Evolutionary conservation across 768 basidiomycete genomes (phyloP), one percentile per base, ranked within the genome.

Genomic region (Podaxis sp.): DNA sequence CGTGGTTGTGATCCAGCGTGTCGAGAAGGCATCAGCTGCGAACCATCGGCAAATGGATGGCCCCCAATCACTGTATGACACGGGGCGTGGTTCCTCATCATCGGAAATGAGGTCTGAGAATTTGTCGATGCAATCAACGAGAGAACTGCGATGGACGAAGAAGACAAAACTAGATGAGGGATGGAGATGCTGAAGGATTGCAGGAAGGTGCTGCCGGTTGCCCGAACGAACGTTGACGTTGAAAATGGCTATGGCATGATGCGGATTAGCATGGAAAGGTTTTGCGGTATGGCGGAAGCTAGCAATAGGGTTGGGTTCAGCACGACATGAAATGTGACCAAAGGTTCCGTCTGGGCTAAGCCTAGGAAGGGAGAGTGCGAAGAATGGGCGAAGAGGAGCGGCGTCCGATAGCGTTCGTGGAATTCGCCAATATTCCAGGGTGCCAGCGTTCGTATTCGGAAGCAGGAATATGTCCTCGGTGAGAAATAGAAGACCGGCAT

Each of bases 1-100:
- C 17, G 73, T 73, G 0, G 76, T 78, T 22, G 78, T 78, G 26
- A 79, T 77, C 80, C 78, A 80, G 4, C 75, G 67, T 2, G 75
- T 78, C 0, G 75, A 68, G 46, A 70, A 59, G 6, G 58, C 56
- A 8, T 73, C 69, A 17, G 71, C 62, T 15, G 68, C 65, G 37
- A 78, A 69, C 74, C 76, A 76, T n/a, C 76, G 67, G 15, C 76
- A 76, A 2, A 70, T 60, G 0, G 69, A 65, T 4, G 74, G 74
- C 5, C 76, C 77, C 77, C 78, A 78, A 2, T 66, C 57, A 2
- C 51, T 46, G 70, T 75, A 78, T 1, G 69, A 67, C 6, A 76
- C 49, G 13, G 53, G 46, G 17, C 2, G 41, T 24, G 64, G 64
- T 6, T 48, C 52, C 8, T 50, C 54, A 48, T 60, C 40, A 26